Evolutionary conservation across 352 stramenopile genomes (phyloP).

Genomic region (Elongisporangium anandrum): DNA sequence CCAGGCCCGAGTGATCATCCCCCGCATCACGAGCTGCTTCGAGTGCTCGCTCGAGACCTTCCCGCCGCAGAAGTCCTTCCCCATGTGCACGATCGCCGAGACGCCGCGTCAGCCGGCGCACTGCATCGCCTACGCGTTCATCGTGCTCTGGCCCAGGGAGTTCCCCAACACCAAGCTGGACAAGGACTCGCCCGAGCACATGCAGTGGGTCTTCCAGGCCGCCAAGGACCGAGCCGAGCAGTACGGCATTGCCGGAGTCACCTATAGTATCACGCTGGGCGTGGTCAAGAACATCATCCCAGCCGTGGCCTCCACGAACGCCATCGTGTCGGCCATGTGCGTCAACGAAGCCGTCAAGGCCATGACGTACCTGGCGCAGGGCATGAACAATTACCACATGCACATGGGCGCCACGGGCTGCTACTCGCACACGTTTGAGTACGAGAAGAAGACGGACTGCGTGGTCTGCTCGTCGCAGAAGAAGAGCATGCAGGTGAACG

Average conservation of each 20-base stretch:
- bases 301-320: conserved; percentile 96
- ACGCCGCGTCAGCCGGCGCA: conserved; percentile 96
- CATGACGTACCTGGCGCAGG: conserved; percentile 94
- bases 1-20: conserved; percentile 97
- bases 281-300: conserved; percentile 99
- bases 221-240: conserved; percentile 89
- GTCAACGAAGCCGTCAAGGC: conserved; percentile 97
- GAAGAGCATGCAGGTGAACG: conserved; percentile 52
- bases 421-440: conserved; percentile 96
- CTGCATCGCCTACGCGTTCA: conserved; percentile 96
- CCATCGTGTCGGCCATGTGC: conserved; percentile 94
- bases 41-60: conserved; percentile 98
- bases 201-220: conserved; percentile 96
- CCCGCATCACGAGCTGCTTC: conserved; percentile 97
- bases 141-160: conserved; percentile 93
- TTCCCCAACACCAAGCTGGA: conserved; percentile 96
- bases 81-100: conserved; percentile 97
- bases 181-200: conserved; percentile 95
- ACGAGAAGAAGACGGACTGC: conserved; percentile 90
- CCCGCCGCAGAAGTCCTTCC: conserved; percentile 94
- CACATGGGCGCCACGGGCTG: conserved; percentile 95
- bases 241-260: conserved; percentile 95
- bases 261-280: conserved; percentile 95
- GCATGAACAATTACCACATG: conserved; percentile 99
- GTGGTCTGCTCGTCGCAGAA: conserved; percentile 81